A percentile compares a stretch with the other conserved stretches of the same genome.
Conservation (phyloP, 495 filamentous ascomycete species). For the Neurospora cerealis region DNA sequence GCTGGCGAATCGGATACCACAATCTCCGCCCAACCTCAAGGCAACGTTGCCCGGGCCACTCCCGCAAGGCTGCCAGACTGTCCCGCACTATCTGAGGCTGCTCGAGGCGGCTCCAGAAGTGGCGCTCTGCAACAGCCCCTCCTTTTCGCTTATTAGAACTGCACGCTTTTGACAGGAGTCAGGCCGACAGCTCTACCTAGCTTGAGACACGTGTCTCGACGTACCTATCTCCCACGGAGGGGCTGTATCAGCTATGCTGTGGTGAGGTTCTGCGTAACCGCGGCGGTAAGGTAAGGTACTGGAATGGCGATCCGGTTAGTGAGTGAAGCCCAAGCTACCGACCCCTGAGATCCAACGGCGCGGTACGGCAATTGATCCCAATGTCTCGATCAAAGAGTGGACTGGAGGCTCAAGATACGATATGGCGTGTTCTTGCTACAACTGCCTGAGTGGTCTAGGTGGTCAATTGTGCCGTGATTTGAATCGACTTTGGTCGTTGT, state of each 20-base stretch:
- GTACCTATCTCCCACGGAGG: not conserved
- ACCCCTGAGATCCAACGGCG: not conserved
- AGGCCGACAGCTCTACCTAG: not conserved
- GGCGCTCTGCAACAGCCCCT: not conserved
- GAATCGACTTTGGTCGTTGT: not conserved
- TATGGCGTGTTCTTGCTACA: not conserved
- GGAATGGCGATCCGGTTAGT: not conserved
- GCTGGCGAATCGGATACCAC: not conserved
- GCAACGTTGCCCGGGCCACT: not conserved
- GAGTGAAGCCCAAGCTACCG: not conserved
- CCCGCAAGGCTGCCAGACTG: not conserved
- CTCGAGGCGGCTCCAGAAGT: not conserved
- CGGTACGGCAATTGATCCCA: not conserved
- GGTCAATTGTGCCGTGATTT: not conserved
- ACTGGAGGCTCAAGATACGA: not conserved
- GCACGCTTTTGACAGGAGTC: not conserved
- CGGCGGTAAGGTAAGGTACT: not conserved
- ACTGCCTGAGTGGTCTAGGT: not conserved
- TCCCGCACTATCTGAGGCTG: not conserved
- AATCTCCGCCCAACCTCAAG: not conserved
- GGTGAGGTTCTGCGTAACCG: not conserved
- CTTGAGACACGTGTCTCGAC: not conserved
- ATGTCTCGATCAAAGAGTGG: not conserved
- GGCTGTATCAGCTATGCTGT: not conserved
- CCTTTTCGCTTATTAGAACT: not conserved